Conservation (phyloP, 441 rosid genomes). For the Kokia cookei region DNA sequence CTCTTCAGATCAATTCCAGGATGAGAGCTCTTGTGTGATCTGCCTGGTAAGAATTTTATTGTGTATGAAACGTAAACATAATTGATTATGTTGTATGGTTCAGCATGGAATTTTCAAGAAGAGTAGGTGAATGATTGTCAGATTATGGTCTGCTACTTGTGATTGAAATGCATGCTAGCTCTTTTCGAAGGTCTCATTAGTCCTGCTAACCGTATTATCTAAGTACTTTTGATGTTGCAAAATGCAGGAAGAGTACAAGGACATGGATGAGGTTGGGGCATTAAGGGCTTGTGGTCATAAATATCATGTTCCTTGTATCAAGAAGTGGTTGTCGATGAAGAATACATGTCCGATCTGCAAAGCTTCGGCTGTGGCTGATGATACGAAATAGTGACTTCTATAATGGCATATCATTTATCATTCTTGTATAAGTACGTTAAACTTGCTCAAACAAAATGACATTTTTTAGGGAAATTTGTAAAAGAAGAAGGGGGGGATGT, state of each 20-base stretch:
- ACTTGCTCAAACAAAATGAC: neutral
- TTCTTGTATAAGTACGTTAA: slow-evolving; percentile 18
- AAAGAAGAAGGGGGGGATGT: neutral
- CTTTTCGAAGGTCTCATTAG: neutral
- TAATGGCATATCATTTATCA: slow-evolving; percentile 2
- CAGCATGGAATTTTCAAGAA: neutral
- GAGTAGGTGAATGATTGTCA: neutral
- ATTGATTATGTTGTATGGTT: neutral
- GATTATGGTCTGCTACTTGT: neutral
- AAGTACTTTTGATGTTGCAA: neutral
- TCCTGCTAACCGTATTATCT: neutral
- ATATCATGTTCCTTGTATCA: slow-evolving; percentile 73
- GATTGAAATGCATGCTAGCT: neutral
- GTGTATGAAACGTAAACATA: neutral
- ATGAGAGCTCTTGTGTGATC: slow-evolving; percentile 56
- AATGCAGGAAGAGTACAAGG: slow-evolving; percentile 69
- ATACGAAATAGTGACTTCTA: slow-evolving; percentile 6
- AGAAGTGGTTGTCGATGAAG: slow-evolving; percentile 86
- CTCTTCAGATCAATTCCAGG: slow-evolving; percentile 37
- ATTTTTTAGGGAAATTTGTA: neutral
- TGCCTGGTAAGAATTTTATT: slow-evolving; percentile 62
- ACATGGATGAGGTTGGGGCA: slow-evolving; percentile 51
- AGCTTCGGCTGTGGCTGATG: slow-evolving; percentile 43
- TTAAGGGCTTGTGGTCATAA: slow-evolving; percentile 64
- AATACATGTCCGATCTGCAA: slow-evolving; percentile 88